Evolutionary conservation across 257 asterid species (phyloP), one percentile per base, ranked within the genome.

Genomic region (Solanum pennellii): DNA sequence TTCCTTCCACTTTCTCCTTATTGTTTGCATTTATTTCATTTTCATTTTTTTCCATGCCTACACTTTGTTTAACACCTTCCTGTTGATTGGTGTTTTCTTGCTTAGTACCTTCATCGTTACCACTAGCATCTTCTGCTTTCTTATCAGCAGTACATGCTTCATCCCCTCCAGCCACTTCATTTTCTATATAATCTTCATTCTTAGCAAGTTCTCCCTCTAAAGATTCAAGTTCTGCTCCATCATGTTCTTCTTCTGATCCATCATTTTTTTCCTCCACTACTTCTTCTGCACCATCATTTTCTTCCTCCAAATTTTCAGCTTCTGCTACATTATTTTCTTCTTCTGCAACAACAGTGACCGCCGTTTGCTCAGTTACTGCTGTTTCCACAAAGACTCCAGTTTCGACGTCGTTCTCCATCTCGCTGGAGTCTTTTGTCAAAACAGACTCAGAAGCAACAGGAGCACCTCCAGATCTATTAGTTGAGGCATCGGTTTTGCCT

Each of bases 1-100:
- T 89, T 87, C 68, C 89, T 92, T 90, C 89, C 59, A 82, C 87
- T 89, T 94, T 89, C 88, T 88, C 89, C n/a, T 72, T 87, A 47
- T 62, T 88, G 85, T 86, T 90, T 33, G 14, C 87, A 37, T 86
- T 83, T 45, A 52, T 87, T 74, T 87, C 87, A 41, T 68, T 90
- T 66, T 82, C 85, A 29, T 47, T 31, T 49, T 82, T 49, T 82
- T 3, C 44, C 44, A 31, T 18, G 20, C 11, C 92, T 82, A 80
- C 23, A 3, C 11, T 82, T 7, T 3, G 69, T 49, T 49, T 31
- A 82, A 66, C 45, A 29, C 66, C 69, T 47, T 29, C 69, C 15
- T 49, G 29, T 6, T 82, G 69, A 3, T 49, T 49, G 85, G 12
- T 18, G 52, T 2, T 49, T 82, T 18, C 85, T 49, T 49, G 29